Evolutionary conservation across 768 basidiomycete genomes (phyloP).

Genomic region (Boletus bicolor): DNA sequence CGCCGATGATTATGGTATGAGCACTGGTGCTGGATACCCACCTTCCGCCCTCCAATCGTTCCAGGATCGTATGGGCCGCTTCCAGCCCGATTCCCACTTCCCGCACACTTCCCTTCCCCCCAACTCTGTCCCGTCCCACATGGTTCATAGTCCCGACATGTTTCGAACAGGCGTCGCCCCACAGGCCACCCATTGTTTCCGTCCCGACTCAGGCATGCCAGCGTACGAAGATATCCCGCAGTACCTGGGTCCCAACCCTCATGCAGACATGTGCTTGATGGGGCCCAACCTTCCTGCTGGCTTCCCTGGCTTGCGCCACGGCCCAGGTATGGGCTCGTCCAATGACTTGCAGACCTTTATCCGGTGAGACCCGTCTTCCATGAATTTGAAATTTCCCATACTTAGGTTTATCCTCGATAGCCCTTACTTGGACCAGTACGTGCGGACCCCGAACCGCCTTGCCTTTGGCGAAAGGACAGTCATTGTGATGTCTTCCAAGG

Average conservation of each 20-base stretch:
- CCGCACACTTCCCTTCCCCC: slow-evolving; percentile 41
- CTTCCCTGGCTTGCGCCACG: slow-evolving; percentile 61
- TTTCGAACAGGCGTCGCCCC: slow-evolving; percentile 64
- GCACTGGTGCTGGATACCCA: slow-evolving; percentile 44
- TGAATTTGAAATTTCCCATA: slow-evolving; percentile 17
- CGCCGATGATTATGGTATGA: slow-evolving; percentile 60
- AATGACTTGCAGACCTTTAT: slow-evolving; percentile 80
- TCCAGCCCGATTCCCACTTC: slow-evolving; percentile 53
- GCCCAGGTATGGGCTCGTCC: slow-evolving; percentile 55
- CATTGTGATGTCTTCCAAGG: slow-evolving; percentile 96
- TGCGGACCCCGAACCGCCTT: slow-evolving; percentile 79
- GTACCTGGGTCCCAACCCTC: slow-evolving; percentile 51
- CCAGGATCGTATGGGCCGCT: slow-evolving; percentile 56
- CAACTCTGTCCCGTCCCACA: slow-evolving; percentile 45
- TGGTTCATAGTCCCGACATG: slow-evolving; percentile 52
- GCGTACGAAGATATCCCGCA: slow-evolving; percentile 59
- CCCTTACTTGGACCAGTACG: slow-evolving; percentile 82
- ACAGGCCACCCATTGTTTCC: slow-evolving; percentile 63
- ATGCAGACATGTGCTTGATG: slow-evolving; percentile 59
- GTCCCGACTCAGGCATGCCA: slow-evolving; percentile 46
- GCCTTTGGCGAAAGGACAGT: slow-evolving; percentile 91
- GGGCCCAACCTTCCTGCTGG: slow-evolving; percentile 54
- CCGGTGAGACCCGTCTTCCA: slow-evolving; percentile 43
- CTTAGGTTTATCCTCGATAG: slow-evolving; percentile 35
- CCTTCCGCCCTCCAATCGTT: slow-evolving; percentile 54